Conservation (phyloP, 78 protist species). For the Chrysochromulina parva region DNA sequence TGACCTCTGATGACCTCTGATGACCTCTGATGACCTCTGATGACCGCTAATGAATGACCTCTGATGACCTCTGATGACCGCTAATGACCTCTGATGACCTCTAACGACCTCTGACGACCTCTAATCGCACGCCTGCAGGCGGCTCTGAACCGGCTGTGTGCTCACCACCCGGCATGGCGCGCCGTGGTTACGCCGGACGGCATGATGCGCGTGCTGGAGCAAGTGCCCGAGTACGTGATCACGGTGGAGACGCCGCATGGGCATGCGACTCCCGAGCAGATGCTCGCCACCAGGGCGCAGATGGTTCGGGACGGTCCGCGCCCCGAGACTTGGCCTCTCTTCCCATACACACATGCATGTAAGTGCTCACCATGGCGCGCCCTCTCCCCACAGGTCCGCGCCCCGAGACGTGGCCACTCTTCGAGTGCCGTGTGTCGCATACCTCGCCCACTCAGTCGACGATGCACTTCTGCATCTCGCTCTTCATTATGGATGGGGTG, state of each 20-base stretch:
- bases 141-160: neutral
- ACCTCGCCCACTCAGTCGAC: neutral
- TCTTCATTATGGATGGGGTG: neutral
- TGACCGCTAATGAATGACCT: too few species aligned
- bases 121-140: neutral
- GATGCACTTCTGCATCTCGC: neutral
- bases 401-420: neutral
- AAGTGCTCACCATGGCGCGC: too few species aligned
- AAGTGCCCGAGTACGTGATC: neutral
- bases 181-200: neutral
- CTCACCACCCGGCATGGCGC: neutral
- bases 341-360: neutral
- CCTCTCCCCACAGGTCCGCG: too few species aligned
- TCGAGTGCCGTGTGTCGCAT: neutral
- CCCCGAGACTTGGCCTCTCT: neutral
- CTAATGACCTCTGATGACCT: too few species aligned
- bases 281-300: neutral
- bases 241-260: neutral
- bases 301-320: neutral
- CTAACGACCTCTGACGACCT: too few species aligned
- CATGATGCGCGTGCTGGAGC: neutral
- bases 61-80: too few species aligned
- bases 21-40: too few species aligned
- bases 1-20: too few species aligned
- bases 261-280: neutral